Evolutionary conservation across 2,329 filamentous ascomycete genomes (phyloP).

Genomic region (Exophiala oligosperma): DNA sequence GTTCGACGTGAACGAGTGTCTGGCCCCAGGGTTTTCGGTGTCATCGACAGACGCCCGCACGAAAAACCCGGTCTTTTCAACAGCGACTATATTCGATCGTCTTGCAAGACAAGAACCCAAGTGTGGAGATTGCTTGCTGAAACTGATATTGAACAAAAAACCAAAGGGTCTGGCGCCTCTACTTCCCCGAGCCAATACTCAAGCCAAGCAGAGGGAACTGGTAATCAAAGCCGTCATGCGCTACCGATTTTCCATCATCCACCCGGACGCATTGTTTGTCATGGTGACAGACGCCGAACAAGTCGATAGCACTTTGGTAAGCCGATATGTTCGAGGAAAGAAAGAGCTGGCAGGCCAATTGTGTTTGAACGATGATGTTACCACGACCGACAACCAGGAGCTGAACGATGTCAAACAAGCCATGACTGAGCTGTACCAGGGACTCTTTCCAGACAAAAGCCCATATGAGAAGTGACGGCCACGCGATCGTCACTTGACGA

Average conservation of each 20-base stretch:
- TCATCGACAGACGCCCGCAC: constrained; percentile 11
- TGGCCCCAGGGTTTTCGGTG: constrained; percentile 19
- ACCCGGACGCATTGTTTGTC: constrained; percentile 21
- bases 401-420: constrained; percentile 15
- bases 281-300: constrained; percentile 26
- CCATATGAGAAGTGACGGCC: constrained; percentile 1
- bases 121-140: constrained; percentile 24
- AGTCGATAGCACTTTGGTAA: constrained; percentile 17
- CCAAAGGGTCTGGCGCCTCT: constrained; percentile 15
- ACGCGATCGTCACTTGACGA: constrained; percentile 2
- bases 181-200: constrained; percentile 14
- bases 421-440: constrained; percentile 21
- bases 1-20: constrained; percentile 23
- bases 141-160: constrained; percentile 18
- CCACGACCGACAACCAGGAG: constrained; percentile 19
- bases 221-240: constrained; percentile 23
- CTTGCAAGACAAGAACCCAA: constrained; percentile 17
- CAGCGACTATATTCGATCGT: constrained; percentile 17
- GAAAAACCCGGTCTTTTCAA: constrained; percentile 19
- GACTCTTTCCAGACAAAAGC: constrained; percentile 16
- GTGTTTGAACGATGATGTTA: constrained; percentile 25
- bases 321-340: constrained; percentile 11
- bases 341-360: constrained; percentile 21
- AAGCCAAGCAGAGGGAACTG: constrained; percentile 14
- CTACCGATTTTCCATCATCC: constrained; percentile 18